Conservation (phyloP, 169 alveolate species). For the Plasmodium cynomolgi region DNA sequence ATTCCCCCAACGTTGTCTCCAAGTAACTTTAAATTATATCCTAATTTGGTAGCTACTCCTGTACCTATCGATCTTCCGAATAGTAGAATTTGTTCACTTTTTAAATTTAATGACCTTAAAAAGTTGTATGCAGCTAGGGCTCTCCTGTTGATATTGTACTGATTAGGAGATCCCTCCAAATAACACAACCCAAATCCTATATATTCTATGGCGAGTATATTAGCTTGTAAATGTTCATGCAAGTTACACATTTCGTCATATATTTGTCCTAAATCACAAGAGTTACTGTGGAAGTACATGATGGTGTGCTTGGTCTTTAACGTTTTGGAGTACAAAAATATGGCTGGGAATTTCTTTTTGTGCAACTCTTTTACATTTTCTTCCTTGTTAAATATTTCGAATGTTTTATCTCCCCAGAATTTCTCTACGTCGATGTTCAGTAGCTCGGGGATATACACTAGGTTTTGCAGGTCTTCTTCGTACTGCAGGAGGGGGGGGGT, state of each 20-base stretch:
- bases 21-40: slow-evolving; percentile 78
- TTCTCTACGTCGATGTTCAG: slow-evolving; percentile 34
- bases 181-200: slow-evolving; percentile 85
- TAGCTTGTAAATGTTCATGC: slow-evolving; percentile 78
- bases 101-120: slow-evolving; percentile 82
- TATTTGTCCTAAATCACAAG: slow-evolving; percentile 90
- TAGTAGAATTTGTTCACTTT: slow-evolving; percentile 80
- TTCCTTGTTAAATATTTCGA: slow-evolving; percentile 65
- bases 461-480: slow-evolving; percentile 38
- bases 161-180: slow-evolving; percentile 76
- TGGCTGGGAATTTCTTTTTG: slow-evolving; percentile 62
- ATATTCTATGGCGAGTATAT: slow-evolving; percentile 87
- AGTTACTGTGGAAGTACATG: slow-evolving; percentile 79
- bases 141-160: slow-evolving; percentile 82
- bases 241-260: slow-evolving; percentile 84
- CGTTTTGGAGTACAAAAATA: slow-evolving; percentile 34
- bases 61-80: slow-evolving; percentile 91
- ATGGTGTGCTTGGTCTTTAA: slow-evolving; percentile 49
- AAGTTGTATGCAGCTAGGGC: slow-evolving; percentile 87
- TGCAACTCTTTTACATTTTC: slow-evolving; percentile 51
- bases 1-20: slow-evolving; percentile 86
- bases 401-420: slow-evolving; percentile 35
- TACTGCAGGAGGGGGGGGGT: slow-evolving; percentile 14
- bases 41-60: slow-evolving; percentile 88
- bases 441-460: slow-evolving; percentile 58